A percentile compares a stretch with the other conserved stretches of the same genome.
These are phyloP conservation scores for Ceratocystiopsis sp. DNA, from an alignment of 2,329 filamentous ascomycete genomes.

Conservation along the genomic window DNA sequence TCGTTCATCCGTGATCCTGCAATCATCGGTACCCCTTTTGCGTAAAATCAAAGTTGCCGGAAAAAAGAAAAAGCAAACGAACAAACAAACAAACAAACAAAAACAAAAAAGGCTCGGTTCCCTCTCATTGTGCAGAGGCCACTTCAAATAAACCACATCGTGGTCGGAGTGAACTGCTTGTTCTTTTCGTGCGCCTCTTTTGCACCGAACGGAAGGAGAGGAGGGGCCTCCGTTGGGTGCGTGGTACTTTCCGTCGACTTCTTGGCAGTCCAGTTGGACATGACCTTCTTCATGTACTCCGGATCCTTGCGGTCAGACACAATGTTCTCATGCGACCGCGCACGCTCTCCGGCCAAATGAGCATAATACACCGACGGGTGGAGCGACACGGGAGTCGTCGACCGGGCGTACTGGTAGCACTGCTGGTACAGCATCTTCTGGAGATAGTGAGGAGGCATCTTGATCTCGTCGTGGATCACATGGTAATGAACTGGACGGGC, in stretches of 20 bases:
- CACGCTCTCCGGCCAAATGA: slow-evolving; percentile 71
- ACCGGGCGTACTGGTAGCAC: slow-evolving; percentile 82
- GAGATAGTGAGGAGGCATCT: slow-evolving; percentile 48
- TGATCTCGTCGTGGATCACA: slow-evolving; percentile 68
- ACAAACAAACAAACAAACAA: no score
- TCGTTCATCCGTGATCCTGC: no score
- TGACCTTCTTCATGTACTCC: slow-evolving; percentile 25
- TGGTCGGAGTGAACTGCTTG: slow-evolving; percentile 16
- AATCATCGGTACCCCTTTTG: no score
- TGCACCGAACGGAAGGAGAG: slow-evolving; percentile 16
- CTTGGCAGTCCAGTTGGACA: slow-evolving; percentile 23
- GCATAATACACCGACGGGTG: slow-evolving; percentile 92
- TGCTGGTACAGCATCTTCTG: slow-evolving; percentile 89
- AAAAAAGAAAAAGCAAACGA: no score
- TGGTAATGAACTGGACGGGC: slow-evolving; percentile 86
- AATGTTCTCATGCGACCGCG: slow-evolving; percentile 51
- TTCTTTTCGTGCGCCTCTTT: slow-evolving; percentile 6
- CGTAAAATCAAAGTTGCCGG: no score
- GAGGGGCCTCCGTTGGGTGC: slow-evolving; percentile 8
- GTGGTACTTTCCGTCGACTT: slow-evolving; percentile 15
- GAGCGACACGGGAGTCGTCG: slow-evolving; percentile 79
- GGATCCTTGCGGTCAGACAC: slow-evolving; percentile 27
- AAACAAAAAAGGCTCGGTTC: neutral
- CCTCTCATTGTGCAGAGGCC: neutral
- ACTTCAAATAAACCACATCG: slow-evolving; percentile 28